Base-by-base conservation (phyloP, 2,329 filamentous ascomycete genomes). In the Colletotrichum lini region DNA sequence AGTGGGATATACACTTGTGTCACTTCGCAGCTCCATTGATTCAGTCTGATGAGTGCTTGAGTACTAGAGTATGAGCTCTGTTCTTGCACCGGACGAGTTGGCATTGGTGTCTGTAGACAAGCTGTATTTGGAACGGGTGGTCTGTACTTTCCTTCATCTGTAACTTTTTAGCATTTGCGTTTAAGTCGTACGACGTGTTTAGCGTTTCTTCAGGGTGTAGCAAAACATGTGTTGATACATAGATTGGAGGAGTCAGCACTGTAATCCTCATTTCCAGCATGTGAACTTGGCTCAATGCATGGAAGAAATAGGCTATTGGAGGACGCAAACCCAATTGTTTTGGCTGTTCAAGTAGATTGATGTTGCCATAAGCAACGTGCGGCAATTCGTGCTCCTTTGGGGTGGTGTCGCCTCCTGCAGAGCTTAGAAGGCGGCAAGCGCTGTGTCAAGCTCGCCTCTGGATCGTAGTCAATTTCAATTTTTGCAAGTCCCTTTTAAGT, bases 141-240 rank as follows among this genome's bases (percentile, higher is more conserved):
- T 56, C 53, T 56, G 53, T 40, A 21, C 53, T 35, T 56, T 52
- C 16, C 16, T 10, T 40, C 35, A n/a, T 56, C 53, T 7, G 30
- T 40, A 40, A 4, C 30, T n/a, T 56, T 30, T 38, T 40, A 56
- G 53, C 30, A 30, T 56, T 56, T 56, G 30, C 35, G 53, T 56
- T 3, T 56, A 56, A 40, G 6, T 56, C 35, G 30, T 56, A 56
- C 35, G 45, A 49, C 18, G 44, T 45, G 15, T 7, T 30, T 18
- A 47, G 8, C 7, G 52, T 54, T 54, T 35, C 26, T 9, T 54
- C 16, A 9, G 9, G 26, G 26, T n/a, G 15, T n/a, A 7, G 52
- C 26, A 6, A n/a, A n/a, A 38, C 30, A 30, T 6, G 9, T 30
- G 30, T 35, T n/a, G 9, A 35, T 30, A 9, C 16, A 35, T 21